phyloP scores from a whole-genome alignment of 2,329 filamentous ascomycete genomes.

The Teratosphaeria pseudoeucalypti region DNA sequence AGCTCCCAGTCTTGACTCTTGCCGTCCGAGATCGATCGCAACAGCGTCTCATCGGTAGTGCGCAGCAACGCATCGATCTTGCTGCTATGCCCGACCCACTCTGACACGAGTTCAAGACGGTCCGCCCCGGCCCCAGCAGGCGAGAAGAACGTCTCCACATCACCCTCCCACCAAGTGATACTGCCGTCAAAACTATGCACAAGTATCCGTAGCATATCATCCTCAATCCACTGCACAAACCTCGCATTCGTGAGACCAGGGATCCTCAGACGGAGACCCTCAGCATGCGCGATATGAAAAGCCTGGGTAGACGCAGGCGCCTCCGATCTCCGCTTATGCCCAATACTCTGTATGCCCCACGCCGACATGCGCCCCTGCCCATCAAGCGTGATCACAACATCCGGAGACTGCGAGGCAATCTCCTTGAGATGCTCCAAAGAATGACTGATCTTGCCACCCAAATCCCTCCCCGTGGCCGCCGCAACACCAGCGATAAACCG shows the following conservation, averaged over 20 bases:
- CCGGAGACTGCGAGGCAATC: conserved; percentile 72
- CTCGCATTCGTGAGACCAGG: conserved; percentile 9
- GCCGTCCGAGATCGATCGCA: conserved; percentile 1
- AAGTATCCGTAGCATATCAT: conserved; percentile 42
- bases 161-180: conserved; percentile 70
- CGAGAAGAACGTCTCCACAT: conserved; percentile 71
- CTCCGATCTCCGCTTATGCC: conserved; percentile 49
- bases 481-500: conserved; percentile 59
- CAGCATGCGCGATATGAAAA: conserved; percentile 78
- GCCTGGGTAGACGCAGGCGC: conserved; percentile 44
- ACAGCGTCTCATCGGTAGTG: not conserved
- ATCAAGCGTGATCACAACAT: conserved; percentile 79
- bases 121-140: conserved; percentile 31
- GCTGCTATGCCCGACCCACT: conserved; percentile 10
- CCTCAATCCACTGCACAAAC: conserved; percentile 19
- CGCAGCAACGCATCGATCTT: not conserved
- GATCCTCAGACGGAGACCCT: conserved; percentile 36
- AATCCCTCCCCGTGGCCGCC: conserved; percentile 42
- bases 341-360: conserved; percentile 84
- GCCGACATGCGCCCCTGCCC: conserved; percentile 78
- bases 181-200: conserved; percentile 77
- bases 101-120: conserved; percentile 6
- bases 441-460: conserved; percentile 46
- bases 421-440: conserved; percentile 77
- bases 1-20: conserved; percentile 1